Percentiles rank a stretch among this genome's conserved stretches.
phyloP scores from a whole-genome alignment of 2,329 filamentous ascomycete species.

The Dactylella cylindrospora region DNA sequence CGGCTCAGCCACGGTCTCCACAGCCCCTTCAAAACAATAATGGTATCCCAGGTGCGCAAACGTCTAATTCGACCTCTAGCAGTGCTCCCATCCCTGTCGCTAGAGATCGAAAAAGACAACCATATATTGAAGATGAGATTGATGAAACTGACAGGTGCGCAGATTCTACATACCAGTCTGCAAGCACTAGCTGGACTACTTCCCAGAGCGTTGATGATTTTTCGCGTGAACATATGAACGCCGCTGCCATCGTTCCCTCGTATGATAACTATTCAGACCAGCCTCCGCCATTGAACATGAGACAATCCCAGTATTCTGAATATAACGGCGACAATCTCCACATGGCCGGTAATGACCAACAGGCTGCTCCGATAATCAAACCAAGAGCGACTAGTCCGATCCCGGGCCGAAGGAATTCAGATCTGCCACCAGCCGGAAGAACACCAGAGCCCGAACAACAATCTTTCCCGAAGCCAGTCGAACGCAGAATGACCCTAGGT shows the following conservation, averaged over 20 bases:
- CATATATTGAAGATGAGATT: conserved; percentile 44
- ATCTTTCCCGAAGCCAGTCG: conserved; percentile 14
- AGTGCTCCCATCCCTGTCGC: conserved; percentile 11
- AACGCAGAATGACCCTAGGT: conserved; percentile 42
- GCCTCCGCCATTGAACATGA: conserved; percentile 8
- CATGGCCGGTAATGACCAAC: not conserved
- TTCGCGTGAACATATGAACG: conserved; percentile 40
- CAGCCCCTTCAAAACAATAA: conserved; percentile 20
- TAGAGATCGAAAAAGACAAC: conserved; percentile 43
- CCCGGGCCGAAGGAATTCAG: conserved; percentile 29
- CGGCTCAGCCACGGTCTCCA: conserved; percentile 16
- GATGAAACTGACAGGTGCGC: conserved; percentile 43
- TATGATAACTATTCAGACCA: conserved; percentile 30
- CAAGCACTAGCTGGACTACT: conserved; percentile 29
- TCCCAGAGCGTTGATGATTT: conserved; percentile 30
- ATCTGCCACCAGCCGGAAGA: conserved; percentile 19
- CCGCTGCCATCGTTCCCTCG: conserved; percentile 4
- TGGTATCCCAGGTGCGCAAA: conserved; percentile 45
- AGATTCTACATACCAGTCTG: conserved; percentile 42
- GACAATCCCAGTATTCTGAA: conserved; percentile 22
- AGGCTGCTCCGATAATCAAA: conserved; percentile 19
- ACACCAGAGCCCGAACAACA: conserved; percentile 26
- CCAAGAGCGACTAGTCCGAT: conserved; percentile 35
- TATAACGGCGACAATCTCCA: conserved; percentile 6
- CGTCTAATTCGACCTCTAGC: conserved; percentile 27